A percentile compares a stretch with the other conserved stretches of the same genome.
These are phyloP conservation scores for Smittium culicis DNA, from an alignment of 371 early-diverging fungal genomes.

Conservation along the genomic window DNA sequence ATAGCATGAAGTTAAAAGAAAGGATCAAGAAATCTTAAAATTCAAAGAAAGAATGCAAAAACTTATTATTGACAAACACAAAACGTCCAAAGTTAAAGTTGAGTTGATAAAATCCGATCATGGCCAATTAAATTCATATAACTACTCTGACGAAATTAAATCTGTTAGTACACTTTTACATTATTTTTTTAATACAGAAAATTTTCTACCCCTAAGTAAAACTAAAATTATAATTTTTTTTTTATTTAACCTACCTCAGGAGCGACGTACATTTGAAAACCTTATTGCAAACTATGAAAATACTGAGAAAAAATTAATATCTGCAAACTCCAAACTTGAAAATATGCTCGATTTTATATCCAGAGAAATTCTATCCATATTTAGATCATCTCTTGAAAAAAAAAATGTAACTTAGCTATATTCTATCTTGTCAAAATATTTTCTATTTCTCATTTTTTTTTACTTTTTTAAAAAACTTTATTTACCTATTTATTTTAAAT, in stretches of 20 bases:
- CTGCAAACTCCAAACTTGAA: background rate
- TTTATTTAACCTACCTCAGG: background rate
- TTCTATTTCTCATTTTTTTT: background rate
- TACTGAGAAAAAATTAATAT: background rate
- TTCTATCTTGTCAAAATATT: background rate
- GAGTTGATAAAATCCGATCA: constrained; percentile 18
- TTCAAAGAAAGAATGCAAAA: constrained; percentile 37
- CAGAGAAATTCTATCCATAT: background rate
- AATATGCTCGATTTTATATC: background rate
- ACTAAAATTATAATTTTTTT: too few relatives aligned
- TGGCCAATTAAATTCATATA: constrained; percentile 7
- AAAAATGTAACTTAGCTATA: background rate
- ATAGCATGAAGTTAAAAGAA: constrained; percentile 35
- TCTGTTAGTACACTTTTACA: too few relatives aligned
- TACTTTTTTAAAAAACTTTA: background rate
- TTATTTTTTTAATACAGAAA: too few relatives aligned
- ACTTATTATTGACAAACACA: constrained; percentile 30
- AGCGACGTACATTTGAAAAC: background rate
- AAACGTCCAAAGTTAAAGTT: constrained; percentile 23
- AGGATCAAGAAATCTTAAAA: constrained; percentile 27
- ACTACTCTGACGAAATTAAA: background rate
- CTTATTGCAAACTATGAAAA: background rate
- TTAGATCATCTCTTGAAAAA: background rate
- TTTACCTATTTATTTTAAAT: too few relatives aligned
- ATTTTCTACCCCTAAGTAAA: too few relatives aligned